Base-by-base conservation (phyloP, 192 early-diverging fungal species). In the Helicostylum pulchrum region DNA sequence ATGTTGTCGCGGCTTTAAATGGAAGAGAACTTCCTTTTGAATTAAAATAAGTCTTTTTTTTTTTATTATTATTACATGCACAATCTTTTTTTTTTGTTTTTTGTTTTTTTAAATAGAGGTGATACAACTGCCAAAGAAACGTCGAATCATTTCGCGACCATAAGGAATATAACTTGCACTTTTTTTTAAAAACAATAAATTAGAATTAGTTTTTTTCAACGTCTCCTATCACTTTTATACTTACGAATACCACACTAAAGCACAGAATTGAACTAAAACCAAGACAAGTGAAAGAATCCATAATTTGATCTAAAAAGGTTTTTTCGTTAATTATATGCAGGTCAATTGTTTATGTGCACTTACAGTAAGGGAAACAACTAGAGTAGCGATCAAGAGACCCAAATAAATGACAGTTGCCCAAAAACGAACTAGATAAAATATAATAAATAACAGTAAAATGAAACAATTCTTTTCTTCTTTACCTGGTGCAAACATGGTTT, bases 161-260 rank as follows among this genome's bases (percentile, higher is more conserved):
- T 92, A 98, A 4, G 96, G 96, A 74, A 98, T 94, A 75, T 98
- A 98, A 68, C 86, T 90, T 9, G 92, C 86, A 8, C 86, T 87
- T 66, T 23, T 62, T 44, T 20, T 49, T 61, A n/a, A 48, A 71
- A 36, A 44, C 9, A 45, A 46, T 4, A n/a, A 34, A 20, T 21
- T 19, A 14, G 19, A 11, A 61, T 57, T 32, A 10, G 3, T 36
- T 55, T 19, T n/a, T 55, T n/a, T 11, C 12, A 50, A 19, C 7
- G 0, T 15, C 19, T 7, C 19, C 2, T 14, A 50, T 19, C 0
- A 53, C 7, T 26, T 15, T 4, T 4, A 20, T 45, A 59, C 72
- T 78, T 79, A 76, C 80, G 73, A 78, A 77, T 90, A 91, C 89
- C 89, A 93, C 62, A 94, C 85, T 62, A 98, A 71, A 6, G 96